Evolutionary conservation across 73 alveolate genomes (phyloP).

Genomic region (Tetrahymena thermophila): DNA sequence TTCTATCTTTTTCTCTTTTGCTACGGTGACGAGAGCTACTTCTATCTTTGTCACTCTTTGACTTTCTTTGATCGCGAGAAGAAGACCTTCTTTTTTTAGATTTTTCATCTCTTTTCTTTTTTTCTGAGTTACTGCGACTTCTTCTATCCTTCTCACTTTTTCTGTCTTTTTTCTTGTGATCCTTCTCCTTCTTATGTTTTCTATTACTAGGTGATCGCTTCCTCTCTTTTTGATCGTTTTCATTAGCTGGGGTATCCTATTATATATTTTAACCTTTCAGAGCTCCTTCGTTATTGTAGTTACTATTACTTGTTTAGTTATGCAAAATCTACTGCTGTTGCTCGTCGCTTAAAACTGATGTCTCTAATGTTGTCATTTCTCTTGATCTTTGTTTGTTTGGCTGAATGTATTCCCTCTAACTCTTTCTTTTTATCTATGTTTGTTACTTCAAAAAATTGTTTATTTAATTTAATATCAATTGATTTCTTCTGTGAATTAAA

Average conservation of each 20-base stretch:
- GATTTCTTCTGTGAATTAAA: not conserved
- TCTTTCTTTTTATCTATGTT: not conserved
- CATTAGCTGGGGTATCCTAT: not conserved
- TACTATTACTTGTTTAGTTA: not conserved
- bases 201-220: not conserved
- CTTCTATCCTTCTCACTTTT: not conserved
- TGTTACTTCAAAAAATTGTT: not conserved
- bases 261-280: not conserved
- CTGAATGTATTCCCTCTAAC: not conserved
- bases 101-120: not conserved
- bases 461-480: not conserved
- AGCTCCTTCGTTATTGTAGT: constrained; percentile 4
- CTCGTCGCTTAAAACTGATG: not conserved
- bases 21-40: not conserved
- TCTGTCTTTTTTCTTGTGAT: not conserved
- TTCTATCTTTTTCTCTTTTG: not conserved
- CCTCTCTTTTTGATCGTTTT: not conserved
- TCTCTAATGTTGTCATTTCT: not conserved
- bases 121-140: not conserved
- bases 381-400: not conserved
- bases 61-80: not conserved
- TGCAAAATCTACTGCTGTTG: not conserved
- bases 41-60: not conserved
- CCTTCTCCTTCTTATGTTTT: not conserved
- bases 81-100: not conserved